Evolutionary conservation across 1,284 basidiomycete species (phyloP).

Genomic region (Amylostereum areolatum): DNA sequence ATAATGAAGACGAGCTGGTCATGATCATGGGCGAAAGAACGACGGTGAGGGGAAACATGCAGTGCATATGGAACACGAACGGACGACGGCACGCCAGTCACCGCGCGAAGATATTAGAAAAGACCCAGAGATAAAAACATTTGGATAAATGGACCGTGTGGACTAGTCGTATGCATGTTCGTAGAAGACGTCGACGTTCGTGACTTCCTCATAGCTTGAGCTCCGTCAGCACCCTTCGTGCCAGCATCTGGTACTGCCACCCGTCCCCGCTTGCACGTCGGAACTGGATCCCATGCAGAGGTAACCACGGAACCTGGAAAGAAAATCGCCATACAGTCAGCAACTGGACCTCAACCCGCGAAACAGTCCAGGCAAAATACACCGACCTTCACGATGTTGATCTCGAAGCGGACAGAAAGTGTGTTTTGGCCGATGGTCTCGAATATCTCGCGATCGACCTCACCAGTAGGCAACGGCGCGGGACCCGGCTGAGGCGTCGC

Average conservation of each 20-base stretch:
- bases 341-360: slow-evolving; percentile 3
- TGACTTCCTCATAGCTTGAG: slow-evolving; percentile 64
- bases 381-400: slow-evolving; percentile 89
- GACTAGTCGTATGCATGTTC: no score
- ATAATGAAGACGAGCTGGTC: no score
- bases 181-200: no score
- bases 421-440: slow-evolving; percentile 71
- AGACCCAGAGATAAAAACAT: no score
- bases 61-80: no score
- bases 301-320: slow-evolving; percentile 82
- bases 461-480: slow-evolving; percentile 52
- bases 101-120: no score
- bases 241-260: slow-evolving; percentile 97
- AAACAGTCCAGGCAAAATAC: slow-evolving; percentile 2
- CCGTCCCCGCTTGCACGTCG: slow-evolving; percentile 88
- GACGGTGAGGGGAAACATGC: no score
- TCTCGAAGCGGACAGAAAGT: slow-evolving; percentile 87
- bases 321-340: background rate
- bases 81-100: no score
- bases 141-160: no score
- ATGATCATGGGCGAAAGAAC: no score
- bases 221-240: slow-evolving; percentile 89
- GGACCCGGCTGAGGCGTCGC: slow-evolving; percentile 27
- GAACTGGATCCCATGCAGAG: slow-evolving; percentile 95
- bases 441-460: slow-evolving; percentile 62